Evolutionary conservation across 208 protist genomes (phyloP).

Genomic region (Trypanosoma conorhini): DNA sequence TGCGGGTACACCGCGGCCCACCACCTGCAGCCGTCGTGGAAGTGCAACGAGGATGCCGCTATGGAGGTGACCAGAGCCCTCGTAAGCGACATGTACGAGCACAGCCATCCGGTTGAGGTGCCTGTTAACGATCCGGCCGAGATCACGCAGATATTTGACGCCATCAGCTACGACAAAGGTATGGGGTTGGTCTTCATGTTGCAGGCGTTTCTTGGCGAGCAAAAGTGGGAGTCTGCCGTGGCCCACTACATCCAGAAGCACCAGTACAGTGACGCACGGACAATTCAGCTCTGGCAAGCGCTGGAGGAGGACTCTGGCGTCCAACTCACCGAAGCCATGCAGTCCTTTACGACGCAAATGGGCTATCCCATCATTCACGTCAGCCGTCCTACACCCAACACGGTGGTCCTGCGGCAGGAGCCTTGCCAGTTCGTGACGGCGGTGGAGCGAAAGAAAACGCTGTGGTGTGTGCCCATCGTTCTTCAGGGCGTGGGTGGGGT

Average conservation of each 20-base stretch:
- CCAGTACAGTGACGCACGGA: constrained; percentile 91
- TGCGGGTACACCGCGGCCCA: constrained; percentile 90
- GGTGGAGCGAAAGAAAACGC: constrained; percentile 23
- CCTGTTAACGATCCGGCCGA: constrained; percentile 87
- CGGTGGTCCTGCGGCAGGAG: constrained; percentile 58
- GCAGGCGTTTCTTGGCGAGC: constrained; percentile 81
- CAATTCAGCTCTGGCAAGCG: constrained; percentile 94
- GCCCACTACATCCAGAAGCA: constrained; percentile 93
- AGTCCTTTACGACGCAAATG: constrained; percentile 91
- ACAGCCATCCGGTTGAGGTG: constrained; percentile 97
- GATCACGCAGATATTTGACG: constrained; percentile 98
- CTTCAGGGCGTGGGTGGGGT: constrained; percentile 42
- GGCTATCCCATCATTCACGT: constrained; percentile 94
- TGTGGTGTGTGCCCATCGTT: constrained; percentile 77
- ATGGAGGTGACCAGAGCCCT: constrained; percentile 66
- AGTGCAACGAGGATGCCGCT: constrained; percentile 82
- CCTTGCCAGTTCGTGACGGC: constrained; percentile 59
- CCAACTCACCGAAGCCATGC: constrained; percentile 88
- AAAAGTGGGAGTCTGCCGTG: constrained; percentile 88
- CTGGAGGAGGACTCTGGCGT: constrained; percentile 83
- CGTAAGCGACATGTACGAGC: constrained; percentile 87
- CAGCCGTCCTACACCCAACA: constrained; percentile 22
- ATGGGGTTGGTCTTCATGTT: constrained; percentile 95
- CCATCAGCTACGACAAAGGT: constrained; percentile 97
- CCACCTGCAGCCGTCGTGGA: constrained; percentile 87